Percentiles rank a stretch among this genome's conserved stretches.
phyloP scores from a whole-genome alignment of 2,329 filamentous ascomycete species.

The Penicillium sp. region DNA sequence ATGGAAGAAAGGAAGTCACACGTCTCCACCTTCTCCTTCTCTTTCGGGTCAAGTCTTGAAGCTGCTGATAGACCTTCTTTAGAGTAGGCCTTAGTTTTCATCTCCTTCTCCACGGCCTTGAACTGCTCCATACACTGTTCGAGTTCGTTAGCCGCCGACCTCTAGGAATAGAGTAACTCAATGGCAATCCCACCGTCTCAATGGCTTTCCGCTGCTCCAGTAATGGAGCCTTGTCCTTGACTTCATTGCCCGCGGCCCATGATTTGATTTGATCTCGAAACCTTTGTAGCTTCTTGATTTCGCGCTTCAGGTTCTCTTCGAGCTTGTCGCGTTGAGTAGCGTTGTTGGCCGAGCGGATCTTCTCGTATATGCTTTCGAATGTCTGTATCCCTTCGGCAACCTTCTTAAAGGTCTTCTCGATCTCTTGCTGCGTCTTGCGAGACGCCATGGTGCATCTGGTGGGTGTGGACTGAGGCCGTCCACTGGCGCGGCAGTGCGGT shows the following conservation, averaged over 20 bases:
- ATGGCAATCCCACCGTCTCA: constrained; percentile 72
- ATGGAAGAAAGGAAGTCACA: constrained; percentile 83
- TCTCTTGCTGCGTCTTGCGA: constrained; percentile 95
- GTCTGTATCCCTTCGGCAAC: constrained; percentile 88
- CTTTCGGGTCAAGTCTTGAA: constrained; percentile 93
- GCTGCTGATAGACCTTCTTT: constrained; percentile 94
- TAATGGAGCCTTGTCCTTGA: constrained; percentile 98
- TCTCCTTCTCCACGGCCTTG: constrained; percentile 99
- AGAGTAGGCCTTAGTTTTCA: constrained; percentile 99
- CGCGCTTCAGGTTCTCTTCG: constrained; percentile 96
- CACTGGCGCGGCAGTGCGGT: constrained; percentile 23
- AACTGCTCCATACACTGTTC: constrained; percentile 85
- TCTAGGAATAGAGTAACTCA: background rate
- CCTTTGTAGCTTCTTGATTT: constrained; percentile 99
- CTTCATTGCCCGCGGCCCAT: constrained; percentile 97
- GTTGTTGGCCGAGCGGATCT: constrained; percentile 92
- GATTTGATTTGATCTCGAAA: constrained; percentile 99
- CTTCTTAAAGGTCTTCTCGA: constrained; percentile 99
- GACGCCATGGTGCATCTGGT: constrained; percentile 72
- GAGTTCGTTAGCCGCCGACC: constrained; percentile 30
- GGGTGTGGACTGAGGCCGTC: constrained; percentile 27
- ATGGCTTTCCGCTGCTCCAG: constrained; percentile 94
- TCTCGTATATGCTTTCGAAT: constrained; percentile 96
- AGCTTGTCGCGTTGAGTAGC: constrained; percentile 96
- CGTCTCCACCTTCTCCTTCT: constrained; percentile 89